Evolutionary conservation across 768 basidiomycete species (phyloP).

Genomic region (Dentipellis fragilis): DNA sequence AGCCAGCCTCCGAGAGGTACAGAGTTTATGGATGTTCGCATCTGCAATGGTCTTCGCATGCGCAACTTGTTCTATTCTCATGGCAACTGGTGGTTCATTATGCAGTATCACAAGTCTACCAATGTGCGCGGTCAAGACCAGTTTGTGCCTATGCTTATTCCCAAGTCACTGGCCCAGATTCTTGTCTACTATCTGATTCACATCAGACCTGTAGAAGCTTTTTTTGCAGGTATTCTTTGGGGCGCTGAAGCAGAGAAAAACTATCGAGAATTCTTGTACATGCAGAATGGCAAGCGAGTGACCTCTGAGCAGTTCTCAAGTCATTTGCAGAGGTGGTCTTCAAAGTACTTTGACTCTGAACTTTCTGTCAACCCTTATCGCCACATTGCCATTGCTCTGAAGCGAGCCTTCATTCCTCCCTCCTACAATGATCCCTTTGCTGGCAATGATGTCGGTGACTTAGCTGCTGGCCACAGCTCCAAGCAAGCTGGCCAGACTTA

Average conservation of each 20-base stretch:
- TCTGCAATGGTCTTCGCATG: not conserved
- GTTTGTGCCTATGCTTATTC: not conserved
- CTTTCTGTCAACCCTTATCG: not conserved
- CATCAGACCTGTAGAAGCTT: not conserved
- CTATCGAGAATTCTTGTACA: not conserved
- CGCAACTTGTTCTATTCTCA: not conserved
- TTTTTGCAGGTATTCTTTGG: not conserved
- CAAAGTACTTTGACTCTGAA: not conserved
- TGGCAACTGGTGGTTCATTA: not conserved
- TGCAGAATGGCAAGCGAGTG: not conserved
- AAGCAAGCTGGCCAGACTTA: not conserved
- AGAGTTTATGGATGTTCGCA: not conserved
- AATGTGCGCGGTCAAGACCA: not conserved
- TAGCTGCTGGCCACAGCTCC: not conserved
- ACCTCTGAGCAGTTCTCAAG: not conserved
- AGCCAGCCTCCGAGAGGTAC: not conserved
- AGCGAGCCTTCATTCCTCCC: not conserved
- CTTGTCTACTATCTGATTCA: not conserved
- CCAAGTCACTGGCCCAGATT: not conserved
- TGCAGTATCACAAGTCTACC: not conserved
- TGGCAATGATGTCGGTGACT: not conserved
- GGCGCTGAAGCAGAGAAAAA: not conserved
- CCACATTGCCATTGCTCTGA: not conserved
- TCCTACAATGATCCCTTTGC: not conserved
- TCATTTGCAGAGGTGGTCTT: not conserved